Evolutionary conservation across 2,329 filamentous ascomycete species (phyloP).

Genomic region (Mycocentrospora acerina): DNA sequence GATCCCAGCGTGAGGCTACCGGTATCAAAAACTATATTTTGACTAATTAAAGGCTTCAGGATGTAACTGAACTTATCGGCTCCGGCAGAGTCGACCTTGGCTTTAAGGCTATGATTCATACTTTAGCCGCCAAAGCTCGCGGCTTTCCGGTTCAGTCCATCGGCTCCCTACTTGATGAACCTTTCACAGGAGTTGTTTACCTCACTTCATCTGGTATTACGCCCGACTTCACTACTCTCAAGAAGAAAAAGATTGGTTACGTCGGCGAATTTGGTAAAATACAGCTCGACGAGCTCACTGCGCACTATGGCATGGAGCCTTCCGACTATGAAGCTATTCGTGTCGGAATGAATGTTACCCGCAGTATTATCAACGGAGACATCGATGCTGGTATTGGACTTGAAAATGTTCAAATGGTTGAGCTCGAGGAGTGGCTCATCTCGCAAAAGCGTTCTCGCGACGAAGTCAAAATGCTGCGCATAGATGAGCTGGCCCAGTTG

Average conservation of each 20-base stretch:
- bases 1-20: slow-evolving; percentile 64
- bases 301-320: slow-evolving; percentile 73
- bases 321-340: slow-evolving; percentile 74
- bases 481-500: slow-evolving; percentile 76
- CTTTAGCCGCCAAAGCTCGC: slow-evolving; percentile 74
- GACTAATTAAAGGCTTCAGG: slow-evolving; percentile 43
- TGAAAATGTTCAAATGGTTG: slow-evolving; percentile 82
- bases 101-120: slow-evolving; percentile 85
- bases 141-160: slow-evolving; percentile 72
- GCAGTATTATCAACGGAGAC: slow-evolving; percentile 70
- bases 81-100: slow-evolving; percentile 74
- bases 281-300: slow-evolving; percentile 78
- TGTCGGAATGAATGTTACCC: slow-evolving; percentile 79
- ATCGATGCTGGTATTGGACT: slow-evolving; percentile 77
- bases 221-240: slow-evolving; percentile 71
- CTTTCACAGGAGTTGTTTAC: slow-evolving; percentile 78
- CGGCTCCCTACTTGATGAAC: slow-evolving; percentile 74
- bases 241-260: slow-evolving; percentile 76
- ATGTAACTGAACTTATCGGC: slow-evolving; percentile 81
- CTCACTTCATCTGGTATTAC: slow-evolving; percentile 74
- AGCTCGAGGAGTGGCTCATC: slow-evolving; percentile 74
- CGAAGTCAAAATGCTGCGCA: slow-evolving; percentile 78
- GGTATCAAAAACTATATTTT: neutral
- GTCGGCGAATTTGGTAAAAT: slow-evolving; percentile 81
- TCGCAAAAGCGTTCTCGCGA: slow-evolving; percentile 61